A percentile compares a stretch with the other conserved stretches of the same genome.
Conservation (phyloP, 192 early-diverging fungal genomes). For the Podila verticillata region DNA sequence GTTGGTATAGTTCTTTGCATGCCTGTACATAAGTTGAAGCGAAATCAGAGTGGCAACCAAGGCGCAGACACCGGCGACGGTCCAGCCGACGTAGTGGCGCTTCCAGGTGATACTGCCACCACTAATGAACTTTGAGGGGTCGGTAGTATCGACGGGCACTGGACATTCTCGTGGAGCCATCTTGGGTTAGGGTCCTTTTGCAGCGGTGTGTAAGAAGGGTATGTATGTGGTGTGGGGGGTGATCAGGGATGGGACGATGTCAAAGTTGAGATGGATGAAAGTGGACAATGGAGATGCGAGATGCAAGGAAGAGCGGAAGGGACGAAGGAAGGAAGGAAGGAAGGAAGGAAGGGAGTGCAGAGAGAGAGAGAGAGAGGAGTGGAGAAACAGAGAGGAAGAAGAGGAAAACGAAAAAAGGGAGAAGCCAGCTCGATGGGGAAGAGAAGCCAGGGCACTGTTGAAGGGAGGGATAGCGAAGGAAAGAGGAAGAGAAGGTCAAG, state of each 20-base stretch:
- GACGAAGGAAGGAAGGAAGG: background rate
- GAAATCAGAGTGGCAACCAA: constrained; percentile 62
- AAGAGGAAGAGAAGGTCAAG: background rate
- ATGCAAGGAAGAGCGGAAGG: background rate
- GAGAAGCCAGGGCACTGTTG: no score
- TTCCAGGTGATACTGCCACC: constrained; percentile 41
- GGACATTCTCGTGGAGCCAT: constrained; percentile 33
- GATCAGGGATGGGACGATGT: background rate
- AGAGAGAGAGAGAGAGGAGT: background rate
- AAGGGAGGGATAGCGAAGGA: background rate
- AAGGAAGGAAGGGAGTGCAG: background rate
- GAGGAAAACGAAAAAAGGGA: background rate
- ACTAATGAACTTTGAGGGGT: constrained; percentile 33
- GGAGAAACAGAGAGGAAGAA: background rate
- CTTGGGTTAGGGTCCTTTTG: background rate
- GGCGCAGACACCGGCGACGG: constrained; percentile 61
- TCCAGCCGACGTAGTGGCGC: constrained; percentile 70
- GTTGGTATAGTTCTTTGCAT: constrained; percentile 66
- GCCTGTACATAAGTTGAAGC: constrained; percentile 56
- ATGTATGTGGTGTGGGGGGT: background rate
- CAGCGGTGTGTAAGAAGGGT: background rate
- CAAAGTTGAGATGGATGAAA: background rate
- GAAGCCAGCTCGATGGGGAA: background rate
- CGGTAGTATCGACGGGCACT: constrained; percentile 11
- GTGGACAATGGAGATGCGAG: background rate